Percentiles rank a stretch among this genome's conserved stretches.
These are phyloP conservation scores for Trichoderma simmonsii DNA, from an alignment of 2,329 filamentous ascomycete species.

Conservation along the genomic window DNA sequence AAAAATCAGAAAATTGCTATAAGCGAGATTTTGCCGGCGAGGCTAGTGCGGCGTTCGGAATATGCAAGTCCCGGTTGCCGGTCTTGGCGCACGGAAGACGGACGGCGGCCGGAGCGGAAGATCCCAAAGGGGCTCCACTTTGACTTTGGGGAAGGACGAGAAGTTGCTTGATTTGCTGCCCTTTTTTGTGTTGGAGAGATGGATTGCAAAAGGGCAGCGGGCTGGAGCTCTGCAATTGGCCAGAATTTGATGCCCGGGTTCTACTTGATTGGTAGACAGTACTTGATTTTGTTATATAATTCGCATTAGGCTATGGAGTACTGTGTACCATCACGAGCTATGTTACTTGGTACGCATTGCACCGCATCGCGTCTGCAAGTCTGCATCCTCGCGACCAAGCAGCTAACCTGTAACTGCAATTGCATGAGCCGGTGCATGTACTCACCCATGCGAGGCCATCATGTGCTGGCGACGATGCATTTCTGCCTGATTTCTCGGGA, in stretches of 20 bases:
- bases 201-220: background rate
- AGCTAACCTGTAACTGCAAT: background rate
- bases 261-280: background rate
- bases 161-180: background rate
- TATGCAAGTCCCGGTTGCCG: slow-evolving; percentile 31
- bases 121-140: slow-evolving; percentile 20
- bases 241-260: background rate
- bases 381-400: background rate
- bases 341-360: background rate
- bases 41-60: slow-evolving; percentile 31
- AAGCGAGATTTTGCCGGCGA: slow-evolving; percentile 26
- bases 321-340: background rate
- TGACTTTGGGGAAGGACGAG: background rate
- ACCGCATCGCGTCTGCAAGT: background rate
- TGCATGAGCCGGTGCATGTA: background rate
- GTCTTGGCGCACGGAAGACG: slow-evolving; percentile 23
- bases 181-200: background rate
- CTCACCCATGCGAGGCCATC: background rate
- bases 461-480: background rate
- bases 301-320: background rate
- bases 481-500: slow-evolving; percentile 1
- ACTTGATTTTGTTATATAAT: background rate
- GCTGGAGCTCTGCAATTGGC: background rate
- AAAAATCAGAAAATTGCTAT: slow-evolving; percentile 26
- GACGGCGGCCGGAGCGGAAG: slow-evolving; percentile 20